Evolutionary conservation across 2,329 filamentous ascomycete species (phyloP), one percentile per base, ranked within the genome.

Genomic region (Cladophialophora exuberans): DNA sequence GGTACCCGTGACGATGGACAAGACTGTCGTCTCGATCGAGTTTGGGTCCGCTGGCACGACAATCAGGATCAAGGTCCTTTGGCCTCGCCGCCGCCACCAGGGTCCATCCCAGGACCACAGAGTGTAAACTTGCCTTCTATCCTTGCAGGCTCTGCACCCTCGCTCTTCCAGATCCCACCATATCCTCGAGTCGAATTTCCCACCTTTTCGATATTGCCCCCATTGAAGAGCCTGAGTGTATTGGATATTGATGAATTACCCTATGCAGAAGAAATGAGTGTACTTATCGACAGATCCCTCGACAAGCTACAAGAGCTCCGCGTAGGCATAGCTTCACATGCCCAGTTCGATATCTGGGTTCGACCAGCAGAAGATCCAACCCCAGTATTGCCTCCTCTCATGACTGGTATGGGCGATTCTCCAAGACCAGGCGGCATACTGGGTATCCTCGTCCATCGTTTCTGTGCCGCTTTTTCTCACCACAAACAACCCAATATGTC

Each of bases 41-140:
- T 94, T 17, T 92, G 88, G 86, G 83, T 94, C 49, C 83, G 90
- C 61, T 93, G 88, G 86, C 89, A 94, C 70, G 86, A 92, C 69
- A 93, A 90, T 66, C 79, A 78, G 4, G 78, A 79, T 9, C 72
- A 73, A 65, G 42, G 72, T 64, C 52, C 68, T 62, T 48, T 71
- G 66, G 63, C 73, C 62, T 61, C 70, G 63, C 70, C 72, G 60
- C 57, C 55, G 13, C 62, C 62, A 33, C 45, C 62, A 6, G 52
- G 53, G 25, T 66, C 68, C 57, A 42, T 26, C 17, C 48, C 41
- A 20, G 50, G 56, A 17, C 45, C 47, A 20, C 52, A 61, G 25
- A 44, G 52, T 20, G 50, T 54, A 38, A 57, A 60, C 30, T 43
- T 65, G 15, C 60, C 61, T 17, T 26, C 64, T 46, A 54, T 66